phyloP scores from a whole-genome alignment of 768 basidiomycete genomes.

The Suillus brevipes region DNA sequence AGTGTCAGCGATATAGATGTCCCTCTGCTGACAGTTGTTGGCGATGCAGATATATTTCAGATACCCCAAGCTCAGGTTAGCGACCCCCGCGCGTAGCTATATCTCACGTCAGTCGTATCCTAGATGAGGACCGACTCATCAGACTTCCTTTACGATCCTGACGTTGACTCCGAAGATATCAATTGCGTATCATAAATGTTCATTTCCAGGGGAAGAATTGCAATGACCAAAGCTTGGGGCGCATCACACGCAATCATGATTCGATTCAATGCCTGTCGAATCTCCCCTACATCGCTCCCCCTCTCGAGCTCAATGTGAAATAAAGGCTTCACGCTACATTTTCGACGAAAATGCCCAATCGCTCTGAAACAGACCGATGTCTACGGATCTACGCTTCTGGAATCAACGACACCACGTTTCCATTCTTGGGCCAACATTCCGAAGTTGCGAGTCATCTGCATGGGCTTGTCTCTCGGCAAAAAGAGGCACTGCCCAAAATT shows the following conservation, averaged over 20 bases:
- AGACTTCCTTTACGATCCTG: too few relatives aligned
- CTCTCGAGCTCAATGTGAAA: neutral
- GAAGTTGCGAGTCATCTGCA: too few relatives aligned
- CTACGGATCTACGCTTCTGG: conserved; percentile 4
- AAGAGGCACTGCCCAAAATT: too few relatives aligned
- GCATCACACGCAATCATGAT: neutral
- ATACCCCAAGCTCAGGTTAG: too few relatives aligned
- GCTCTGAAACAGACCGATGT: neutral
- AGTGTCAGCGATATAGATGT: too few relatives aligned
- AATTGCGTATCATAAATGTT: conserved; percentile 16
- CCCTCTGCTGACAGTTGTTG: too few relatives aligned
- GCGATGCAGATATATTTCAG: too few relatives aligned
- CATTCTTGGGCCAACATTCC: too few relatives aligned
- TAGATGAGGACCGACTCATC: too few relatives aligned
- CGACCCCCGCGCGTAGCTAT: too few relatives aligned
- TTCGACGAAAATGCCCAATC: neutral
- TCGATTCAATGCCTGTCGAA: neutral
- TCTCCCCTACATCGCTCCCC: conserved; percentile 3
- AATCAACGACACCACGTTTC: neutral
- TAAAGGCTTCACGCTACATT: neutral
- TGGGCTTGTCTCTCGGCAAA: too few relatives aligned
- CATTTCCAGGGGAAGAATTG: conserved; percentile 14
- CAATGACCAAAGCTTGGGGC: neutral
- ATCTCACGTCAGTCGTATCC: too few relatives aligned
- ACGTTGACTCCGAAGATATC: neutral